These are phyloP conservation scores for Candida silvatica DNA, from an alignment of 805 yeast species.

Conservation along the genomic window DNA sequence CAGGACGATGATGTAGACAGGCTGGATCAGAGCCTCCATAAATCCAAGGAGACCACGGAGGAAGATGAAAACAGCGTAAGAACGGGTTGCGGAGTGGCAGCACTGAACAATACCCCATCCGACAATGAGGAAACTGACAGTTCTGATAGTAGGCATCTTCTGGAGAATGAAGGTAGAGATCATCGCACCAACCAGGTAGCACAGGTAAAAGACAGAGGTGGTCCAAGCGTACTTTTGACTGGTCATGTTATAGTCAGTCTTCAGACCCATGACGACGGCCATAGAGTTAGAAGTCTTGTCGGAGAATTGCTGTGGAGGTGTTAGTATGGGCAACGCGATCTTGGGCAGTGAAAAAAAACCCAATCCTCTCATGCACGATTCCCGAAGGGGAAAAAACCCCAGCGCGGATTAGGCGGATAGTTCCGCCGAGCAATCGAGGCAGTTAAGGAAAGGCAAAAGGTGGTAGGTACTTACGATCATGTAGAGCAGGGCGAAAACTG, in stretches of 20 bases:
- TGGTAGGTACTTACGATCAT: too few relatives aligned
- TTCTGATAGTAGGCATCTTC: slow-evolving; percentile 20
- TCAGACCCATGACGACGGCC: slow-evolving; percentile 39
- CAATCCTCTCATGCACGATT: too few relatives aligned
- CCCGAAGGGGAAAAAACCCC: too few relatives aligned
- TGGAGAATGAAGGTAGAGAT: background rate
- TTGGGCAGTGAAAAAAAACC: too few relatives aligned
- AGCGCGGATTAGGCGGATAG: too few relatives aligned
- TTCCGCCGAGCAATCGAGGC: too few relatives aligned
- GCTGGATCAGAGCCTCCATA: slow-evolving; percentile 45
- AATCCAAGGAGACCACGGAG: slow-evolving; percentile 40
- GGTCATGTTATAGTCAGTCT: slow-evolving; percentile 28
- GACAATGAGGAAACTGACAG: slow-evolving; percentile 27
- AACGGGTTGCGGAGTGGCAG: slow-evolving; percentile 34
- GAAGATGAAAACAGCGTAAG: slow-evolving; percentile 36
- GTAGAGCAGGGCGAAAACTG: background rate
- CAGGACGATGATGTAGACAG: slow-evolving; percentile 47
- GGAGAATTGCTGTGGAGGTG: too few relatives aligned
- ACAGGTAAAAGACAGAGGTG: slow-evolving; percentile 27
- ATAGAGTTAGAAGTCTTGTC: slow-evolving; percentile 35
- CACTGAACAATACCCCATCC: slow-evolving; percentile 54
- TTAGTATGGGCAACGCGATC: too few relatives aligned
- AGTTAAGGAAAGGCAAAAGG: too few relatives aligned
- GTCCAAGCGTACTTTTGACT: slow-evolving; percentile 42
- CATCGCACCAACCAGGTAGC: slow-evolving; percentile 26